Base-by-base conservation (phyloP, 2,329 filamentous ascomycete genomes). In the Thielaviopsis punctulata region DNA sequence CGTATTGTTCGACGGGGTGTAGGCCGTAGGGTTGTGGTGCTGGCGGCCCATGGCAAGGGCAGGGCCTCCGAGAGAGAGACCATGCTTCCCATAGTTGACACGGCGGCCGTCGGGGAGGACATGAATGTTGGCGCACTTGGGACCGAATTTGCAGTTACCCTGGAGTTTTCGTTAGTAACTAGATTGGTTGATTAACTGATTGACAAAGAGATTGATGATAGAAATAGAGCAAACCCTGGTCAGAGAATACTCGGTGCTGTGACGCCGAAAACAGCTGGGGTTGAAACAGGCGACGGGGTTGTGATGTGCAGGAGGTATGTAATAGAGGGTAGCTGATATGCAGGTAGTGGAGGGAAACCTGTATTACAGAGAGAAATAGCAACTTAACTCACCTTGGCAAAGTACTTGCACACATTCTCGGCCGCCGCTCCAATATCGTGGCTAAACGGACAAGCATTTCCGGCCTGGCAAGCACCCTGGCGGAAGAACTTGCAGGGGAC, bases 401-500 rank as follows among this genome's bases (percentile, higher is more conserved):
- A 98, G 70, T 96, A 98, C 69, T 96, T 98, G 81, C 92, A 98
- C 58, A 93, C 80, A 56, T 85, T 89, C 65, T 95, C 87, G 49
- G 84, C 78, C 41, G 88, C 79, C 25, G 81, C 77, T 64, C 92
- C 86, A 58, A 92, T 80, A 58, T 93, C 90, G 69, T 98, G 92
- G 61, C 88, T 86, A 69, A 96, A 98, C 41, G 92, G 92, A 70
- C 92, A 98, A 58, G 89, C 87, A 65, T 85, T 86, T 60, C 92
- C 92, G 54, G 92, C 92, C 75, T 96, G 90, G 67, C 92, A 98
- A 62, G 87, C 82, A 65, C 90, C 89, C 71, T 95, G 87, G 51
- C 88, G 82, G 69, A 92, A 98, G 83, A 98, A 98, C 75, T 96
- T 96, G 84, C 92, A 98, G 39, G 92, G 92, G 45, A 98, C 92